Conservation (phyloP, 2,329 filamentous ascomycete genomes). For the Fusarium decemcellulare region DNA sequence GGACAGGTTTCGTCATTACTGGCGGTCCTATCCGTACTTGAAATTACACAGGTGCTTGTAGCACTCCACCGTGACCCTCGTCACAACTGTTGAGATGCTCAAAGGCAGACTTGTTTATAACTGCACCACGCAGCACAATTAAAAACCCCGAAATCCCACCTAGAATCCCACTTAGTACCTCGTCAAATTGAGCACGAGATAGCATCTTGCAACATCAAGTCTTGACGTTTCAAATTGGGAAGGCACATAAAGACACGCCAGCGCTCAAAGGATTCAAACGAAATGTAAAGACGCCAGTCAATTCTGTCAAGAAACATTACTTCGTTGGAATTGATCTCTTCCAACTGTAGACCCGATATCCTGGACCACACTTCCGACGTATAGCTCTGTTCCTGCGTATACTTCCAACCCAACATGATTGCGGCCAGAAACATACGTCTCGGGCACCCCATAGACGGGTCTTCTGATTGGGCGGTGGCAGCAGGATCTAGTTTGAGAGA, state of each 20-base stretch:
- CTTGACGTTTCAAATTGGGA: not conserved
- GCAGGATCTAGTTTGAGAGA: not conserved
- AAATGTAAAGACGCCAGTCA: slow-evolving; percentile 5
- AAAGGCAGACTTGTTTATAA: not conserved
- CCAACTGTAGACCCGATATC: not conserved
- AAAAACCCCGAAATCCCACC: not conserved
- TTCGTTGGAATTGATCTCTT: slow-evolving; percentile 5
- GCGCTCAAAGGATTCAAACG: not conserved
- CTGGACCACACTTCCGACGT: not conserved
- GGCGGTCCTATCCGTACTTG: no score
- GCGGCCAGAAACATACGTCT: slow-evolving; percentile 3
- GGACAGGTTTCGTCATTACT: no score
- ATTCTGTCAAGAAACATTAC: not conserved
- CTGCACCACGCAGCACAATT: not conserved
- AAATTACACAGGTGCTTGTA: no score
- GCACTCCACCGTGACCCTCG: no score
- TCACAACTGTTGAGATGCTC: not conserved
- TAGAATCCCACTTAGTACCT: not conserved
- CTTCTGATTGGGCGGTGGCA: not conserved
- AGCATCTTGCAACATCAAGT: not conserved
- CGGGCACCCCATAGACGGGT: not conserved
- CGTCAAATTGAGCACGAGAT: not conserved
- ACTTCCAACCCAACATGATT: slow-evolving; percentile 6
- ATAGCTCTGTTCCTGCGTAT: not conserved
- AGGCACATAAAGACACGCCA: not conserved